phyloP scores from a whole-genome alignment of 768 basidiomycete species.

The Lactarius hatsudake region DNA sequence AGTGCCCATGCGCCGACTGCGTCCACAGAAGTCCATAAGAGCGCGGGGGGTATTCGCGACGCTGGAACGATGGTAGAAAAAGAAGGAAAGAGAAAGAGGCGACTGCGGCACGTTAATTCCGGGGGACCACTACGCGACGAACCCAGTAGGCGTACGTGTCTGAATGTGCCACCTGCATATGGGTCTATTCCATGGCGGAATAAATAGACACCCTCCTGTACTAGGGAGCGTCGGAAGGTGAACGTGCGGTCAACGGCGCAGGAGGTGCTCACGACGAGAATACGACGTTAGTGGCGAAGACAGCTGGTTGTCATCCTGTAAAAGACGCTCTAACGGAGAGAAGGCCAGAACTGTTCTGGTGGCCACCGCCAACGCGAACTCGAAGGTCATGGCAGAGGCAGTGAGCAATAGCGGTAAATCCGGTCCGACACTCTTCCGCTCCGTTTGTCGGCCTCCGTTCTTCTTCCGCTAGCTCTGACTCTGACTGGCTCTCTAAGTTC shows the following conservation, averaged over 20 bases:
- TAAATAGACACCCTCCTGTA: constrained; percentile 87
- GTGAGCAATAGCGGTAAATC: not conserved
- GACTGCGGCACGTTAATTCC: constrained; percentile 48
- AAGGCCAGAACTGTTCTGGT: constrained; percentile 53
- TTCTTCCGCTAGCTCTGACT: not conserved
- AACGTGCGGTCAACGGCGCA: constrained; percentile 10
- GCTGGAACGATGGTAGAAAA: constrained; percentile 67
- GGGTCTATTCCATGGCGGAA: constrained; percentile 76
- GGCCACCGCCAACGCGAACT: constrained; percentile 37
- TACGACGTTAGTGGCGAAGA: constrained; percentile 81
- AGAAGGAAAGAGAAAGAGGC: constrained; percentile 72
- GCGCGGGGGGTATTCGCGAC: constrained; percentile 44
- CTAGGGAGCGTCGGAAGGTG: constrained; percentile 41
- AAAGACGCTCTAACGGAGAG: constrained; percentile 45
- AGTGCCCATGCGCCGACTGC: constrained; percentile 65
- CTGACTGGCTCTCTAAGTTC: not conserved
- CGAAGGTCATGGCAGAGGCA: constrained; percentile 5
- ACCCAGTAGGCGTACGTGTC: constrained; percentile 60
- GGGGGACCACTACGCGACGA: not conserved
- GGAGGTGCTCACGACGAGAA: constrained; percentile 57
- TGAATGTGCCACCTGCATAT: constrained; percentile 81
- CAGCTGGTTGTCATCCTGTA: constrained; percentile 73
- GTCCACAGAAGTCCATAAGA: constrained; percentile 73
- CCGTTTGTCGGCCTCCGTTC: not conserved
- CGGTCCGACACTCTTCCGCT: not conserved